Percentiles rank a stretch among this genome's conserved stretches.
These are phyloP conservation scores for Uronychia binucleata DNA, from an alignment of 73 alveolate species.

Conservation along the genomic window DNA sequence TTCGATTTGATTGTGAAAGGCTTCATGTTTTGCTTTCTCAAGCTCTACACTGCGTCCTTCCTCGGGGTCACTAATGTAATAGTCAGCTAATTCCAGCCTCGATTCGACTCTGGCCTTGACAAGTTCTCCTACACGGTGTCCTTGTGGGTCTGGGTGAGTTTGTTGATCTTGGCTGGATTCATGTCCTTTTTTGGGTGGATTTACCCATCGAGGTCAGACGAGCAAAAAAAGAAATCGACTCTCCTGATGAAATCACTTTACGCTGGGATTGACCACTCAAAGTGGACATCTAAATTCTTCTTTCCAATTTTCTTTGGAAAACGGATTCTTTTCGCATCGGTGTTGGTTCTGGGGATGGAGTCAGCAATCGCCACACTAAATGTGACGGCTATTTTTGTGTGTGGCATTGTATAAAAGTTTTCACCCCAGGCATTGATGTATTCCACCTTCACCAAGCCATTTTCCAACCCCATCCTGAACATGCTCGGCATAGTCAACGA, in stretches of 20 bases:
- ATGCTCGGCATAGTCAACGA: background rate
- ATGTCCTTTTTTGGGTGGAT: background rate
- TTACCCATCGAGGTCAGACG: background rate
- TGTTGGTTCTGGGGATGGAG: background rate
- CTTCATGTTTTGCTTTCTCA: constrained; percentile 3
- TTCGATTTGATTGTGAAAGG: constrained; percentile 22
- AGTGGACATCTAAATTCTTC: background rate
- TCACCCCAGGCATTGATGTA: background rate
- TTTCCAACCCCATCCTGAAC: background rate
- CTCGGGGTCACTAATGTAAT: background rate
- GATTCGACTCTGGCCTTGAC: background rate
- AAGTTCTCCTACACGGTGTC: background rate
- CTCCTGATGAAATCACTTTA: background rate
- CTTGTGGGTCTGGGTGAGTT: background rate
- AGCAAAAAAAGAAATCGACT: background rate
- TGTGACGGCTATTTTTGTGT: background rate
- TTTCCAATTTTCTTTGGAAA: background rate
- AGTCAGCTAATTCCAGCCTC: background rate
- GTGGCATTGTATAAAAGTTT: background rate
- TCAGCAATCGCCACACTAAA: background rate
- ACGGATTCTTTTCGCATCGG: background rate
- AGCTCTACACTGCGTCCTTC: background rate
- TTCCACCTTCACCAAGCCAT: background rate
- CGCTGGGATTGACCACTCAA: background rate
- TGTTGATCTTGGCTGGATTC: background rate